Base-by-base conservation (phyloP, 352 stramenopile genomes). In the Peronospora farinosa region DNA sequence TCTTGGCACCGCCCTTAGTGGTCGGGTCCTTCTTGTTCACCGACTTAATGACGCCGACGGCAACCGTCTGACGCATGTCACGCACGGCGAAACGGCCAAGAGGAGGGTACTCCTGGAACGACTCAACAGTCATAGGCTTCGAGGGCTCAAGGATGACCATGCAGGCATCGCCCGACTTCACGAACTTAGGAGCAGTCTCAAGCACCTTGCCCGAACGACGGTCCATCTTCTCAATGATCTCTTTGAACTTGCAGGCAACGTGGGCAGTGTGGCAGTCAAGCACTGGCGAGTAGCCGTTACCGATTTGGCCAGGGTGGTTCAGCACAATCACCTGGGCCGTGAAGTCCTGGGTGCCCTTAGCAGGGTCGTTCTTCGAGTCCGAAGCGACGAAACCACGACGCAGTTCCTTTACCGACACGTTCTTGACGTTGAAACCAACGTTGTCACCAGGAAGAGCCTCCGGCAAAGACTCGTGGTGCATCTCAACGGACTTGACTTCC, bases 371-470 rank as follows among this genome's bases (percentile, higher is more conserved):
- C 57, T 96, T 90, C 16, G 75, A 74, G 74, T 99, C 86, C 30
- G 91, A 97, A 15, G 83, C 82, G 19, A 99, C 95, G 64, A 91
- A 94, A 35, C 97, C 97, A 61, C 95, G 84, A 52, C 79, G 71
- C 48, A 99, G 75, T 41, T 98, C 94, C 72, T 97, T 96, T 3
- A 97, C 72, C 5, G 78, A 86, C 28, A 98, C 68, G 65, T 97
- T 97, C 72, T 98, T 98, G 23, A 98, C 78, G 67, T 97, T 98
- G 74, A 99, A 98, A 51, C 96, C 95, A 44, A 99, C 92, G 60
- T 97, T 97, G 65, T 97, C 89, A 60, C 96, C 95, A 12, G 96
- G 86, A 13, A 84, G 40, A 49, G 95, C 96, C 69, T 98, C 85
- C 4, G 69, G 30, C 8, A 98, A 54, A n/a, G 72, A 75, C 63